Evolutionary conservation across 148 eudicot genomes (phyloP).

Genomic region (Dianthus caryophyllus): DNA sequence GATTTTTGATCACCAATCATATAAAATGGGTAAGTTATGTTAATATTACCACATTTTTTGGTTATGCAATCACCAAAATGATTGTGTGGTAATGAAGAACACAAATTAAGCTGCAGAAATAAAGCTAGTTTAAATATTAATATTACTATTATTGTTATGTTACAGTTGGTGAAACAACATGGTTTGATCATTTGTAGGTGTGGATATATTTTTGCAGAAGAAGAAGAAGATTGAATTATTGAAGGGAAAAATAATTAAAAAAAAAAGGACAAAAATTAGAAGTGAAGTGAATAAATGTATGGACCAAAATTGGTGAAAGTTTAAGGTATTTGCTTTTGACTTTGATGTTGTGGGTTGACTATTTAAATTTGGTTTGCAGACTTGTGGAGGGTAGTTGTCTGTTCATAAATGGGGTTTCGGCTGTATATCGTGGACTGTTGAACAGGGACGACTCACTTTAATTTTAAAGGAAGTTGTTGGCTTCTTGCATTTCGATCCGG

Average conservation of each 20-base stretch:
- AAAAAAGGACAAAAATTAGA: neutral
- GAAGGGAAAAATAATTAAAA: neutral
- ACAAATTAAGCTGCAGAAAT: conserved; percentile 2
- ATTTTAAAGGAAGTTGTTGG: no score
- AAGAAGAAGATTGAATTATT: neutral
- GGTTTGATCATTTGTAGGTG: neutral
- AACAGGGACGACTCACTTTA: no score
- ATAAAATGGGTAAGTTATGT: conserved; percentile 42
- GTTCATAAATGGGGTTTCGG: neutral
- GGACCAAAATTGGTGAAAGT: neutral
- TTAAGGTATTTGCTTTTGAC: neutral
- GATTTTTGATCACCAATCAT: conserved; percentile 26
- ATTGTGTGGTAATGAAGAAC: conserved; percentile 16
- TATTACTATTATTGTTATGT: neutral
- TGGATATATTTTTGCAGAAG: neutral
- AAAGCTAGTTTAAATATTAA: conserved; percentile 9
- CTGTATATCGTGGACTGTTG: conserved; percentile 20
- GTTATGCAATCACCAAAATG: conserved; percentile 30
- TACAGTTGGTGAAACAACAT: neutral
- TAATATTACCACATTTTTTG: conserved; percentile 30
- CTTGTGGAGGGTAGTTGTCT: neutral
- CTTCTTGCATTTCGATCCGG: no score
- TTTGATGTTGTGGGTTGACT: conserved; percentile 2
- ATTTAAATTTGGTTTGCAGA: neutral
- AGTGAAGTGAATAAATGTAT: neutral